A percentile compares a stretch with the other conserved stretches of the same genome.
Conservation (phyloP, 257 asterid genomes). For the Solanum pennellii region DNA sequence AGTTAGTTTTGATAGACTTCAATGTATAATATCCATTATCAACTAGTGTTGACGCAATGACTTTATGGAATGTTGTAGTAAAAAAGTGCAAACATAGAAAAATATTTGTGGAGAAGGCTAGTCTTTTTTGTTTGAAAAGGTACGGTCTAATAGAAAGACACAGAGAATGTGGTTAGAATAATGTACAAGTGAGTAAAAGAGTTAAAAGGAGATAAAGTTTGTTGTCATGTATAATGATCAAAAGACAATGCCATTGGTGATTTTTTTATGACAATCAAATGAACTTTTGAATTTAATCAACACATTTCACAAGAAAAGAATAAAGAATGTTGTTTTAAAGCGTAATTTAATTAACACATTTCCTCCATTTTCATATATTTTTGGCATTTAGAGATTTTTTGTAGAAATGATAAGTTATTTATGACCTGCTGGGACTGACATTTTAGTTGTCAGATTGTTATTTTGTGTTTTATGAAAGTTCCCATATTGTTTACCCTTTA, state of each 20-base stretch:
- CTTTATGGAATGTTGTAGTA: not conserved
- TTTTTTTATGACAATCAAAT: not conserved
- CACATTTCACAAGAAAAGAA: not conserved
- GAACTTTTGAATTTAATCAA: not conserved
- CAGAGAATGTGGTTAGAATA: not conserved
- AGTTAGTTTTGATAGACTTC: no score
- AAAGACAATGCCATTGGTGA: not conserved
- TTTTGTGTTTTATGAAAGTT: no score
- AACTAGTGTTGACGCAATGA: not conserved
- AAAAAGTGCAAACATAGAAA: no score
- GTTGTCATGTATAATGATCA: not conserved
- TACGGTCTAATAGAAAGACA: not conserved
- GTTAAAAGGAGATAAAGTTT: not conserved
- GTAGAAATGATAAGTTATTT: no score
- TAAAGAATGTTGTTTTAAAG: not conserved
- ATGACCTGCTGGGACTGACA: no score
- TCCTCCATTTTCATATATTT: no score
- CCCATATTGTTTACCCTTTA: no score
- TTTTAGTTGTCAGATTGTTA: no score
- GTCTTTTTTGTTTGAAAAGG: not conserved
- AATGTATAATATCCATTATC: not conserved
- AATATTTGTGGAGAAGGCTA: not conserved
- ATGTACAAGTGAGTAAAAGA: not conserved
- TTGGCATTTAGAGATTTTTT: no score
- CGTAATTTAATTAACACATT: no score